phyloP scores from a whole-genome alignment of 495 filamentous ascomycete species.

The Tricharina praecox region DNA sequence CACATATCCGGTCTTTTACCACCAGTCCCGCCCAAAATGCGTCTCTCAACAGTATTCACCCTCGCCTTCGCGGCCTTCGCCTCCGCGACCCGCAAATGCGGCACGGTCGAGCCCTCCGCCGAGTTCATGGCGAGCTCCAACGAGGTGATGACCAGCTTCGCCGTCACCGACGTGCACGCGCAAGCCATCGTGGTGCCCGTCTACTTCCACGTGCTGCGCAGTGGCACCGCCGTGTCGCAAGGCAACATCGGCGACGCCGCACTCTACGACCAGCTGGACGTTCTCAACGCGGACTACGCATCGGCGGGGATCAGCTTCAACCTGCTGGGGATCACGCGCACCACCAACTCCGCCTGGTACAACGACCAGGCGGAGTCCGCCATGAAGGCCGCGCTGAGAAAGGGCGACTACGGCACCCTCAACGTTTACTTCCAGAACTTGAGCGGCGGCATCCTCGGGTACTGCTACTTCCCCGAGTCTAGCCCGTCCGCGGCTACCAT shows the following conservation, averaged over 20 bases:
- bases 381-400: slow-evolving; percentile 43
- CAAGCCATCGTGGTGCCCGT: slow-evolving; percentile 31
- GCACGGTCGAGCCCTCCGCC: not conserved
- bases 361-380: slow-evolving; percentile 31
- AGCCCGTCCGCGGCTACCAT: slow-evolving; percentile 27
- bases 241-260: slow-evolving; percentile 35
- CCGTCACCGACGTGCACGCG: not conserved
- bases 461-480: slow-evolving; percentile 34
- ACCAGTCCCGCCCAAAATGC: too few species aligned
- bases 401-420: slow-evolving; percentile 42
- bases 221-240: slow-evolving; percentile 30
- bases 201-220: slow-evolving; percentile 48
- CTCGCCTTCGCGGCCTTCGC: slow-evolving; percentile 26
- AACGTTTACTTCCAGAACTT: slow-evolving; percentile 49
- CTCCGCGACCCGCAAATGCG: slow-evolving; percentile 11
- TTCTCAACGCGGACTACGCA: slow-evolving; percentile 37
- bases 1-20: too few species aligned
- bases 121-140: slow-evolving; percentile 4
- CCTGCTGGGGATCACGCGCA: slow-evolving; percentile 36
- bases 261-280: slow-evolving; percentile 28
- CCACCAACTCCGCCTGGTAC: slow-evolving; percentile 42
- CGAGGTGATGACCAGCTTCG: not conserved
- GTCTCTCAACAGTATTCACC: slow-evolving; percentile 26
- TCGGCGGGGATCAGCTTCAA: slow-evolving; percentile 38
- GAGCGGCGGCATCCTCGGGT: slow-evolving; percentile 37